Evolutionary conservation across 2,329 filamentous ascomycete genomes (phyloP).

Genomic region (Ustulina deusta): DNA sequence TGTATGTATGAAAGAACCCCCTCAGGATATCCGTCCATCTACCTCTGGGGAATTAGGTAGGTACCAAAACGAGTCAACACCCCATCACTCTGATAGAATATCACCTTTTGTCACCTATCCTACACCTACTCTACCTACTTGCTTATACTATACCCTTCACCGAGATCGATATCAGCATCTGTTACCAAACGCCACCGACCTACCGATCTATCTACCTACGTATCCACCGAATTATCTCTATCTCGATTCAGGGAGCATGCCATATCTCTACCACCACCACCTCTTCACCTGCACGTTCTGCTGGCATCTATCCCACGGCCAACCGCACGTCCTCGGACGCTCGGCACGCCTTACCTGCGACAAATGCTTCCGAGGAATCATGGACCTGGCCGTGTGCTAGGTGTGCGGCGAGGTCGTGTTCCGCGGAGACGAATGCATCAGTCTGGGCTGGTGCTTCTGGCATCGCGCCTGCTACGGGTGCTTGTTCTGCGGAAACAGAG

Average conservation of each 20-base stretch:
- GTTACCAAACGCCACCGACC: background rate
- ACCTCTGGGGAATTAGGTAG: background rate
- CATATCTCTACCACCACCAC: background rate
- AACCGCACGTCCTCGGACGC: slow-evolving; percentile 58
- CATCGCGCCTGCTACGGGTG: slow-evolving; percentile 68
- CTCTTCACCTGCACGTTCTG: slow-evolving; percentile 69
- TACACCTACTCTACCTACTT: background rate
- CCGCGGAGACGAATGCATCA: slow-evolving; percentile 66
- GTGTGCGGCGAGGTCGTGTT: slow-evolving; percentile 67
- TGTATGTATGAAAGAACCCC: background rate
- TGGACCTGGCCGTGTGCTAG: slow-evolving; percentile 69
- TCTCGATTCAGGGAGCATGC: background rate
- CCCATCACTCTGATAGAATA: background rate
- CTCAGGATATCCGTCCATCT: background rate
- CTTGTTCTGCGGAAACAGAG: slow-evolving; percentile 61
- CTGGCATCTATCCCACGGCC: slow-evolving; percentile 56
- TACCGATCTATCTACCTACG: background rate
- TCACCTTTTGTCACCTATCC: background rate
- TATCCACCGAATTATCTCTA: background rate
- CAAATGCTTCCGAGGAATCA: slow-evolving; percentile 60
- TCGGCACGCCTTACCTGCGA: slow-evolving; percentile 63
- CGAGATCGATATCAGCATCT: background rate
- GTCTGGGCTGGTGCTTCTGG: slow-evolving; percentile 72
- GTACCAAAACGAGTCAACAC: background rate
- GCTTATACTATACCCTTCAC: background rate